These are phyloP conservation scores for Magnaporthiopsis incrustans DNA, from an alignment of 2,329 filamentous ascomycete genomes.

Conservation along the genomic window DNA sequence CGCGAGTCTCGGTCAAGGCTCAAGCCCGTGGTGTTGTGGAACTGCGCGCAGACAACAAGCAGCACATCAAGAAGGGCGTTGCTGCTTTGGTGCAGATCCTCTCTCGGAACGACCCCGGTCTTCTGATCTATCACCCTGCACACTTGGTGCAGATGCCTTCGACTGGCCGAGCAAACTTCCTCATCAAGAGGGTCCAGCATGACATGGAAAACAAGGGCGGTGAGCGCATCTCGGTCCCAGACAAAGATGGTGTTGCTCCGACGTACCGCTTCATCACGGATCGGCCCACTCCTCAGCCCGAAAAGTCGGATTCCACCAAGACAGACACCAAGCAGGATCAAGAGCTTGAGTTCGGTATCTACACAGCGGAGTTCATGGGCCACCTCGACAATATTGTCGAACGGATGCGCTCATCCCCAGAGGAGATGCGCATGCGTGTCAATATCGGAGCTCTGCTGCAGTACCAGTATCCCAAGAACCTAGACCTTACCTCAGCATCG, in stretches of 20 bases:
- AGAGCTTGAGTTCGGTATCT: not conserved
- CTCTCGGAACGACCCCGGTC: not conserved
- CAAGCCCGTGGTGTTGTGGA: not conserved
- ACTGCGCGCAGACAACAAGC: constrained; percentile 1
- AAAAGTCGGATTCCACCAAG: not conserved
- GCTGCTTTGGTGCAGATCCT: not conserved
- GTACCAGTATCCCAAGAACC: constrained; percentile 4
- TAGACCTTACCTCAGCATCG: not conserved
- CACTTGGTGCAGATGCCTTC: constrained; percentile 4
- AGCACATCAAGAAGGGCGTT: constrained; percentile 1
- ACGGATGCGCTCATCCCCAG: not conserved
- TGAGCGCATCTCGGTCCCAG: not conserved
- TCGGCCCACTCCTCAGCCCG: not conserved
- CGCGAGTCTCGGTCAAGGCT: not conserved
- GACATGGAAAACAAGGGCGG: not conserved
- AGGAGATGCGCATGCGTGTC: constrained; percentile 11
- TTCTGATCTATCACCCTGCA: not conserved
- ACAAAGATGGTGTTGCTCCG: not conserved
- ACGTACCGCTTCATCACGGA: not conserved
- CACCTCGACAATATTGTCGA: not conserved
- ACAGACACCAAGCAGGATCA: not conserved
- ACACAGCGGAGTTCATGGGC: not conserved
- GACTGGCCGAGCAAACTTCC: not conserved
- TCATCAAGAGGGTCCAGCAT: not conserved
- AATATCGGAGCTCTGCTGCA: constrained; percentile 7